Percentiles rank a stretch among this genome's conserved stretches.
Evolutionary conservation across 116 monocot species (phyloP).

Genomic region (Dioscorea cayenensis): DNA sequence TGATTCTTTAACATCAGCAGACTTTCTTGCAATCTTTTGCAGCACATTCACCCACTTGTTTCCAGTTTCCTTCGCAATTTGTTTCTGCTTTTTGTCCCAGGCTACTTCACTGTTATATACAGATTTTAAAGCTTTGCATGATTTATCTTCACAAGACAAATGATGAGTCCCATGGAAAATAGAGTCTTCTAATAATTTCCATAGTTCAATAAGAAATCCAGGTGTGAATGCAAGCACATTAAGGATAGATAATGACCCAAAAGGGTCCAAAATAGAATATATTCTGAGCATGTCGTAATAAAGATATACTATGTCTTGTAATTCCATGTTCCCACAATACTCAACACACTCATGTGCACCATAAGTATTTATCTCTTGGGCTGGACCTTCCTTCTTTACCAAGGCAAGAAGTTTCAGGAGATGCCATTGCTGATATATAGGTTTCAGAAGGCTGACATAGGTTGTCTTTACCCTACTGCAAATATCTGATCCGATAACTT

Average conservation of each 20-base stretch:
- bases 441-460: conserved; percentile 53
- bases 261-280: conserved; percentile 52
- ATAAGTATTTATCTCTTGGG: conserved; percentile 6
- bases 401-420: conserved; percentile 54
- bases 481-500: conserved; percentile 8
- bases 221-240: conserved; percentile 88
- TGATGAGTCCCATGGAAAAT: conserved; percentile 26
- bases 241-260: conserved; percentile 68
- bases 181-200: conserved; percentile 52
- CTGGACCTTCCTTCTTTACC: conserved; percentile 15
- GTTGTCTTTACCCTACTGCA: conserved; percentile 14
- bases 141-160: conserved; percentile 12
- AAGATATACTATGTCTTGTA: conserved; percentile 50
- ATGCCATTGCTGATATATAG: conserved; percentile 87
- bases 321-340: conserved; percentile 17
- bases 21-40: conserved; percentile 68
- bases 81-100: conserved; percentile 35
- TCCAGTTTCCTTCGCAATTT: conserved; percentile 48
- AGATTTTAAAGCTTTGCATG: conserved; percentile 14
- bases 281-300: conserved; percentile 74
- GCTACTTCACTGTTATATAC: conserved; percentile 12
- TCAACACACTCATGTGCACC: conserved; percentile 7
- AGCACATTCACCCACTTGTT: conserved; percentile 73
- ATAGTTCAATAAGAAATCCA: conserved; percentile 68
- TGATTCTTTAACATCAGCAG: conserved; percentile 24